Conservation (phyloP, 2,329 filamentous ascomycete genomes). For the Xylariomycetidae sp. region DNA sequence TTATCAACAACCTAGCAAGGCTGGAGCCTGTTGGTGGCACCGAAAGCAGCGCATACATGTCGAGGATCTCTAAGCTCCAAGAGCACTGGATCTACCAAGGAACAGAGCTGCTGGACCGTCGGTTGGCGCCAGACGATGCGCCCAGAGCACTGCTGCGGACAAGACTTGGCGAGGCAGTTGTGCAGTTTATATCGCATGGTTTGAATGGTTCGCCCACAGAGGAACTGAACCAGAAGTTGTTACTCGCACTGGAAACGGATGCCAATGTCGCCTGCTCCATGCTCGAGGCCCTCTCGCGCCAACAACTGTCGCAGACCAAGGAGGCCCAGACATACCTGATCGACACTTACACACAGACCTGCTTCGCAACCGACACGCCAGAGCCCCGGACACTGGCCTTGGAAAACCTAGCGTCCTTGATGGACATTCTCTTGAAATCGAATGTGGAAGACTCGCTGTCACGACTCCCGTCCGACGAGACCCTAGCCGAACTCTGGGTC, state of each 20-base stretch:
- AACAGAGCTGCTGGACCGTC: too few relatives aligned
- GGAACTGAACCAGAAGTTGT: too few relatives aligned
- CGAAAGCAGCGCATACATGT: too few relatives aligned
- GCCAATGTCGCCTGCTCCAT: constrained; percentile 34
- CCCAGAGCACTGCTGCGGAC: constrained; percentile 21
- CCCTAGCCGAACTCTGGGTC: constrained; percentile 36
- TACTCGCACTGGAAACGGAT: constrained; percentile 32
- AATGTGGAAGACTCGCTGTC: constrained; percentile 11
- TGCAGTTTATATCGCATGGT: constrained; percentile 26
- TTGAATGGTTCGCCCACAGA: too few relatives aligned
- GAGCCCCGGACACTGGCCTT: constrained; percentile 44
- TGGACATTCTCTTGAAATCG: constrained; percentile 35
- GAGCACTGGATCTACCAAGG: too few relatives aligned
- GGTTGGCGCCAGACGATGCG: too few relatives aligned
- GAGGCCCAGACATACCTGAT: constrained; percentile 29
- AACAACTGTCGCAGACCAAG: constrained; percentile 16
- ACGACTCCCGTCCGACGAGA: constrained; percentile 28
- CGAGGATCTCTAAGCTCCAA: constrained; percentile 1
- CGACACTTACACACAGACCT: constrained; percentile 37
- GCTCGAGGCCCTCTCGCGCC: constrained; percentile 32
- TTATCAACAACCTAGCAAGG: constrained; percentile 20
- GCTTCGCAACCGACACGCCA: constrained; percentile 29
- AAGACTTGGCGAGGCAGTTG: constrained; percentile 18
- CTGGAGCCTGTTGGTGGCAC: not conserved
- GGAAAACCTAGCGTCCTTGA: constrained; percentile 37